Conservation (phyloP, 306 rosid genomes). For the Cucurbita moschata region DNA sequence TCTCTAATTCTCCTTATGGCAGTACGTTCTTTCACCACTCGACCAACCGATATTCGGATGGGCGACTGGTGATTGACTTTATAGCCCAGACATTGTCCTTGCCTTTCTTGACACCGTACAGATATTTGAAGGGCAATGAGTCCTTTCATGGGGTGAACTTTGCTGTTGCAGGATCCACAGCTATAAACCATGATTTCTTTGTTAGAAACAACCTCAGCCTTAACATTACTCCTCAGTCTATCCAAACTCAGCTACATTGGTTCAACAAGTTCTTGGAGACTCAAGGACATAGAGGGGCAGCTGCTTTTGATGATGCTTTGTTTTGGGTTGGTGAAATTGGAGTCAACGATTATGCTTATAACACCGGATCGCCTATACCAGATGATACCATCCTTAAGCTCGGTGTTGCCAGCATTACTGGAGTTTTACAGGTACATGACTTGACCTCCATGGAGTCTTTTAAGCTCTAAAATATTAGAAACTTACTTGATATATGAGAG, state of each 20-base stretch:
- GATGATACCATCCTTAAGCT: constrained; percentile 43
- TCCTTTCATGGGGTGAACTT: constrained; percentile 58
- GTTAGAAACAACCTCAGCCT: constrained; percentile 60
- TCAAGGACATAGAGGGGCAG: constrained; percentile 24
- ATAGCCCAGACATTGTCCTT: constrained; percentile 53
- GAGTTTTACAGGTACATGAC: constrained; percentile 39
- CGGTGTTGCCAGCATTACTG: constrained; percentile 28
- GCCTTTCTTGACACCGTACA: constrained; percentile 60
- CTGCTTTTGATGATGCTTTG: constrained; percentile 40
- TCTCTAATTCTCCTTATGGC: constrained; percentile 61
- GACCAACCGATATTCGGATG: constrained; percentile 80
- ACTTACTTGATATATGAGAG: not conserved
- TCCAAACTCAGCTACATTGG: constrained; percentile 69
- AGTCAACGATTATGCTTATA: constrained; percentile 87
- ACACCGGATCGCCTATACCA: constrained; percentile 48
- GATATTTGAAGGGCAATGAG: constrained; percentile 13
- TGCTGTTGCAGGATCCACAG: constrained; percentile 86
- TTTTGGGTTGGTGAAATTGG: constrained; percentile 98
- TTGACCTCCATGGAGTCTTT: not conserved
- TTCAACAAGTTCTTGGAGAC: constrained; percentile 42
- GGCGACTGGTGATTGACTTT: constrained; percentile 79
- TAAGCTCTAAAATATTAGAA: not conserved
- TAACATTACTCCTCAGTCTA: constrained; percentile 55
- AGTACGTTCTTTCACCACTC: constrained; percentile 67
- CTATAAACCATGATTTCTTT: constrained; percentile 64